A percentile compares a stretch with the other conserved stretches of the same genome.
Conservation (phyloP, 345 rosid species). For the Rhodamnia argentea region DNA sequence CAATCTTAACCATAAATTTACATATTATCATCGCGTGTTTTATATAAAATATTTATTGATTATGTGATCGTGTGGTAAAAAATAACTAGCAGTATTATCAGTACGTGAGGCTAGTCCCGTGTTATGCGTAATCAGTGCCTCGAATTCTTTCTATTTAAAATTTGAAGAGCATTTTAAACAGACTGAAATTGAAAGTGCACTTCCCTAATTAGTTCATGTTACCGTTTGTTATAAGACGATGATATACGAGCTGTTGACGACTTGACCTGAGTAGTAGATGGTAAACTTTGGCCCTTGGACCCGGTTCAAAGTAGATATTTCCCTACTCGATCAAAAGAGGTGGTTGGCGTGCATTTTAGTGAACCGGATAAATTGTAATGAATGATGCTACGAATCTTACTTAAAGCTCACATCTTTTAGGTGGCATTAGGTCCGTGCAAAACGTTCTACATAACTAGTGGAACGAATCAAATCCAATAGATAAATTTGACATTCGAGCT, state of each 20-base stretch:
- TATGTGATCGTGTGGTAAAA: too few relatives aligned
- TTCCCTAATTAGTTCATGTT: not conserved
- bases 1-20: too few relatives aligned
- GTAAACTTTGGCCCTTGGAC: not conserved
- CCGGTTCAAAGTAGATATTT: not conserved
- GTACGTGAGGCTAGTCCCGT: not conserved
- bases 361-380: not conserved
- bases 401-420: not conserved
- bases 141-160: not conserved
- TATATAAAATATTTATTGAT: too few relatives aligned
- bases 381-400: not conserved
- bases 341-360: not conserved
- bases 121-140: fast-evolving
- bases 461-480: not conserved
- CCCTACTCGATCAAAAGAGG: not conserved
- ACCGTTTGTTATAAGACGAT: not conserved
- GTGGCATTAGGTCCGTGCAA: not conserved
- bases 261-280: not conserved
- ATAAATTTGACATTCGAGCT: not conserved
- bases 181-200: not conserved
- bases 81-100: too few relatives aligned
- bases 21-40: too few relatives aligned
- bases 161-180: too few relatives aligned
- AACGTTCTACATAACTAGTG: not conserved
- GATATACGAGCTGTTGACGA: not conserved